Evolutionary conservation across 1,139 yeast species (phyloP), one percentile per base, ranked within the genome.

Genomic region (Geotrichum klebahnii): DNA sequence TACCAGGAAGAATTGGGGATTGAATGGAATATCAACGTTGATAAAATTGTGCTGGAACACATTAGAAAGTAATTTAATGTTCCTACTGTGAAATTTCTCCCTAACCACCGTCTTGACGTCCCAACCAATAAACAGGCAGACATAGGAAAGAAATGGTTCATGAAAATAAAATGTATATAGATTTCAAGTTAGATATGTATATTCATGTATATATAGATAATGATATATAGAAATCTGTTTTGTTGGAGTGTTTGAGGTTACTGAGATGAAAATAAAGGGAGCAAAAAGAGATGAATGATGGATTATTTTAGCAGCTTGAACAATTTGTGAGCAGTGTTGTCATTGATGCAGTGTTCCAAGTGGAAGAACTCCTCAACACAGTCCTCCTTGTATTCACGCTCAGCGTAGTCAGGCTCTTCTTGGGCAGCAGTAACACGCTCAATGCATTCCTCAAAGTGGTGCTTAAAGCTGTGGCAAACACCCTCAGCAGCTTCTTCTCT

Each of bases 291-390:
- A n/a, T n/a, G n/a, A n/a, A n/a, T n/a, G n/a, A n/a, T n/a, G n/a
- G n/a, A n/a, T 46, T 56, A 42, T 38, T 55, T 39, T 26, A 50
- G 40, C 10, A 46, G 35, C 45, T 51, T 41, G 76, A 92, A 89
- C 68, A 90, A 77, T 71, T 82, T 83, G 72, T 96, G 96, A 55
- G 96, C 92, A 66, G 87, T 89, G 76, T 96, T 83, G 68, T 85
- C 92, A 72, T 87, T 88, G 66, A 90, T 67, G 76, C 95, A 88
- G 72, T 92, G 97, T 71, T 87, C 87, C 69, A 89, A 78, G 74
- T 92, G 97, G 90, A 90, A 90, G 74, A 84, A 92, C 74, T 92
- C 98, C 73, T 92, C 97, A 58, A 90, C 84, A 77, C 98, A 92
- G 73, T 90, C 96, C 56, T 90, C 97, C 74, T 90, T 89, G 77